These are phyloP conservation scores for Aspergillus fumigatiaffinis DNA, from an alignment of 2,329 filamentous ascomycete species.

Conservation along the genomic window DNA sequence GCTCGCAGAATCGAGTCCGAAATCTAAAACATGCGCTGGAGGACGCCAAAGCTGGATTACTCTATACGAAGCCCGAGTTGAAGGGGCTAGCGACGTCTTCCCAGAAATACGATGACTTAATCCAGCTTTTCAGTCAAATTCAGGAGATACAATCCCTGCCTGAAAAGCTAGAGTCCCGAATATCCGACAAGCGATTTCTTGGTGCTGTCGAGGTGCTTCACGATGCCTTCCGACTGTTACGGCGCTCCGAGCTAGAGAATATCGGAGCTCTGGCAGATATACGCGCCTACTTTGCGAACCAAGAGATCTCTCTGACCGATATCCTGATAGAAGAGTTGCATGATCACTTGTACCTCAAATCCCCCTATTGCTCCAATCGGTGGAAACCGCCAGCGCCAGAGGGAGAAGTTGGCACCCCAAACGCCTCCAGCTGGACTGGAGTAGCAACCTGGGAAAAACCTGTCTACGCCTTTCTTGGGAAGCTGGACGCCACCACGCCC, in stretches of 20 bases:
- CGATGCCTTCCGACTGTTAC: constrained; percentile 75
- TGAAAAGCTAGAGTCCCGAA: constrained; percentile 86
- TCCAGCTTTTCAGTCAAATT: constrained; percentile 77
- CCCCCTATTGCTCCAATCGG: constrained; percentile 91
- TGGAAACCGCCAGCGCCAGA: constrained; percentile 70
- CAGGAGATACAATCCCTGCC: constrained; percentile 87
- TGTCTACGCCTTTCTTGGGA: constrained; percentile 55
- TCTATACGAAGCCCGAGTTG: constrained; percentile 82
- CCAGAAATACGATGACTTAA: constrained; percentile 83
- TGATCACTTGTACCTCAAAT: constrained; percentile 95
- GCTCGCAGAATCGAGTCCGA: constrained; percentile 81
- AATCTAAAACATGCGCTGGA: constrained; percentile 77
- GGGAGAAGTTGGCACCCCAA: constrained; percentile 25
- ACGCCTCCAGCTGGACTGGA: constrained; percentile 22
- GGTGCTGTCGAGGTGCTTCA: constrained; percentile 90
- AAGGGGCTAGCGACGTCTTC: constrained; percentile 84
- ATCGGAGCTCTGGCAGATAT: constrained; percentile 87
- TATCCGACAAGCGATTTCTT: constrained; percentile 93
- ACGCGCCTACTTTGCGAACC: constrained; percentile 82
- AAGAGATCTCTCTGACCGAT: constrained; percentile 87
- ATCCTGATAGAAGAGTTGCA: constrained; percentile 97
- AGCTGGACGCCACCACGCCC: constrained; percentile 50
- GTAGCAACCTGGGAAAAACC: constrained; percentile 49
- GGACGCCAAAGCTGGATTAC: constrained; percentile 74
- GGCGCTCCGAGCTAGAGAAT: constrained; percentile 82